A percentile compares a stretch with the other conserved stretches of the same genome.
Evolutionary conservation across 2,329 filamentous ascomycete species (phyloP).

Genomic region (Rutstroemia sydowiana): DNA sequence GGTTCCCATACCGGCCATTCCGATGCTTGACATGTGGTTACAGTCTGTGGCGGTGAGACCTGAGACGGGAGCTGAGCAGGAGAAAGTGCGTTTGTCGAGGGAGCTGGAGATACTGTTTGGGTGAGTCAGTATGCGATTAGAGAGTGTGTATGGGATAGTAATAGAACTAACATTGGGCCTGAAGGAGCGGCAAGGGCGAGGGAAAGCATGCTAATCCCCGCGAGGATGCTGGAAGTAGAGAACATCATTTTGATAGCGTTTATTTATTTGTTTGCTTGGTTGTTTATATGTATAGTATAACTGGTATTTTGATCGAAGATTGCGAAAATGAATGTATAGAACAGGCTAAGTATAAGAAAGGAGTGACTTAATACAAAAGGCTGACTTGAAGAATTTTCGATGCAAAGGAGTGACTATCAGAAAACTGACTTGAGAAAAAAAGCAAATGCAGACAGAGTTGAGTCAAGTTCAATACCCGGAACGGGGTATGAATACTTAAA

Average conservation of each 20-base stretch:
- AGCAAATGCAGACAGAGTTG: too few species aligned
- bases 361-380: conserved; percentile 1
- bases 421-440: too few species aligned
- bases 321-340: neutral
- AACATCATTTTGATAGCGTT: conserved; percentile 2
- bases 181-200: conserved; percentile 3
- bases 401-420: neutral
- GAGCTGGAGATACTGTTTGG: neutral
- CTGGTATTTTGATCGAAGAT: neutral
- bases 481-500: too few species aligned
- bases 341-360: neutral
- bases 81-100: conserved; percentile 9
- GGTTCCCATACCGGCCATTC: conserved; percentile 7
- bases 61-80: conserved; percentile 1
- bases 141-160: neutral
- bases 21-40: conserved; percentile 9
- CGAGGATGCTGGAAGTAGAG: conserved; percentile 1
- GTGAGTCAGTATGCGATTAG: neutral
- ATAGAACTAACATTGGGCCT: conserved; percentile 1
- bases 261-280: too few species aligned
- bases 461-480: too few species aligned
- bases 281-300: too few species aligned
- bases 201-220: conserved; percentile 7
- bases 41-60: conserved; percentile 9
- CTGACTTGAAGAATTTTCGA: neutral